Conservation (phyloP, 305 asterid species). For the Rubia tinctorum region DNA sequence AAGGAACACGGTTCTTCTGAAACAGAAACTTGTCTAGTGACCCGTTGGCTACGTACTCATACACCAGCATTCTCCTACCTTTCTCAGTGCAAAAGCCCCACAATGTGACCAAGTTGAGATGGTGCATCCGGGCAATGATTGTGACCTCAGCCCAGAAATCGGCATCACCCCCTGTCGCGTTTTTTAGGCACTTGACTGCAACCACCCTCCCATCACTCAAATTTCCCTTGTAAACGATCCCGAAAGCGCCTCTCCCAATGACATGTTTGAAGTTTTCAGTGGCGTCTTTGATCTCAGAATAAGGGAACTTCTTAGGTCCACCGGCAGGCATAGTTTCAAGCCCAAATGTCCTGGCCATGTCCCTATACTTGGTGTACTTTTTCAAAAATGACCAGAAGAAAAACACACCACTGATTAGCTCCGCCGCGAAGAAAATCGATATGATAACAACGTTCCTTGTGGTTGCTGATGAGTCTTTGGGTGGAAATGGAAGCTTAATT, state of each 20-base stretch:
- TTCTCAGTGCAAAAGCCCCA: conserved; percentile 1
- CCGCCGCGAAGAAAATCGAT: not conserved
- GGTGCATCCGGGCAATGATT: conserved; percentile 8
- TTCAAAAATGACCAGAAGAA: not conserved
- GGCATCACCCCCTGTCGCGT: not conserved
- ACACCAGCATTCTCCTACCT: conserved; percentile 1
- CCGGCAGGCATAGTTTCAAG: not conserved
- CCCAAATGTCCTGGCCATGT: conserved; percentile 1
- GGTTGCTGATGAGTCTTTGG: not conserved
- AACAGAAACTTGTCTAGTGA: conserved; percentile 3
- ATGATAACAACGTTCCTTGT: not conserved
- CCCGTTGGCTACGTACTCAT: not conserved
- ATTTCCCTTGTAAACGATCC: not conserved
- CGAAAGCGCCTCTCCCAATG: not conserved
- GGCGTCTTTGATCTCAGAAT: not conserved
- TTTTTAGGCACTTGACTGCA: not conserved
- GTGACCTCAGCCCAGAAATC: conserved; percentile 5
- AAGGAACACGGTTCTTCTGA: not conserved
- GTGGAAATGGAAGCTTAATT: not conserved
- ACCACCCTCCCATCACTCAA: not conserved
- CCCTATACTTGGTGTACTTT: conserved; percentile 2
- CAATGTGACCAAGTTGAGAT: conserved; percentile 9
- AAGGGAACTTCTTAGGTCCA: not conserved
- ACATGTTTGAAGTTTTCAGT: not conserved
- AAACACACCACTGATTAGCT: not conserved